These are phyloP conservation scores for Ajuga reptans DNA, from an alignment of 305 asterid genomes.

Conservation along the genomic window DNA sequence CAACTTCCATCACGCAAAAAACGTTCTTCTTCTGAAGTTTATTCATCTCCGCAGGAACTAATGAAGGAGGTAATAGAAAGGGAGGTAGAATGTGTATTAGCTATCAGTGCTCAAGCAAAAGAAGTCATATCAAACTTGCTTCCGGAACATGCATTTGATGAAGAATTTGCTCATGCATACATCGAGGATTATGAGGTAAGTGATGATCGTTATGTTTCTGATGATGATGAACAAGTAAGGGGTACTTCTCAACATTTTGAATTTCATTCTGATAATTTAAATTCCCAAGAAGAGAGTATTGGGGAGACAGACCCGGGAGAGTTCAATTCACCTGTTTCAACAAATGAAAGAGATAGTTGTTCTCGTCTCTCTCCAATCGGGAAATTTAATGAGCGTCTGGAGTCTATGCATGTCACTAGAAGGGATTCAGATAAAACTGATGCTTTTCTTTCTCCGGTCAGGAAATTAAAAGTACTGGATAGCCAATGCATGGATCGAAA, in stretches of 20 bases:
- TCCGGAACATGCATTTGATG: constrained; percentile 47
- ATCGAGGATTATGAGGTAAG: constrained; percentile 44
- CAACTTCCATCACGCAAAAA: constrained; percentile 18
- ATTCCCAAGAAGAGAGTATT: constrained; percentile 41
- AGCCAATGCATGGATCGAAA: constrained; percentile 15
- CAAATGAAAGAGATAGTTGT: constrained; percentile 20
- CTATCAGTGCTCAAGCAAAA: constrained; percentile 69
- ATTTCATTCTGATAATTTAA: constrained; percentile 23
- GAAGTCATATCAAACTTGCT: constrained; percentile 50
- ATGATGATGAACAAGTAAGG: constrained; percentile 26
- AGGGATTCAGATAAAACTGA: constrained; percentile 20
- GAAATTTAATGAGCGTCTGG: constrained; percentile 22
- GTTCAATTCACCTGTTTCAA: constrained; percentile 25
- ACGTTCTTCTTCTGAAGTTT: constrained; percentile 2
- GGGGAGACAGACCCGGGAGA: constrained; percentile 43
- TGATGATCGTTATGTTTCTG: constrained; percentile 23
- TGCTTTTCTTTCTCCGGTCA: constrained; percentile 17
- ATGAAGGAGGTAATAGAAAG: constrained; percentile 39
- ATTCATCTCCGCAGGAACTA: constrained; percentile 22
- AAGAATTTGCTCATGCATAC: constrained; percentile 57
- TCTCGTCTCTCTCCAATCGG: constrained; percentile 25
- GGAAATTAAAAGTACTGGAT: constrained; percentile 28
- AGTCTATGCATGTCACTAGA: constrained; percentile 23
- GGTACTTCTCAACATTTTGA: constrained; percentile 20
- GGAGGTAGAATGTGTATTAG: constrained; percentile 56